Evolutionary conservation across 345 rosid species (phyloP).

Genomic region (Euphorbia pulcherrima): DNA sequence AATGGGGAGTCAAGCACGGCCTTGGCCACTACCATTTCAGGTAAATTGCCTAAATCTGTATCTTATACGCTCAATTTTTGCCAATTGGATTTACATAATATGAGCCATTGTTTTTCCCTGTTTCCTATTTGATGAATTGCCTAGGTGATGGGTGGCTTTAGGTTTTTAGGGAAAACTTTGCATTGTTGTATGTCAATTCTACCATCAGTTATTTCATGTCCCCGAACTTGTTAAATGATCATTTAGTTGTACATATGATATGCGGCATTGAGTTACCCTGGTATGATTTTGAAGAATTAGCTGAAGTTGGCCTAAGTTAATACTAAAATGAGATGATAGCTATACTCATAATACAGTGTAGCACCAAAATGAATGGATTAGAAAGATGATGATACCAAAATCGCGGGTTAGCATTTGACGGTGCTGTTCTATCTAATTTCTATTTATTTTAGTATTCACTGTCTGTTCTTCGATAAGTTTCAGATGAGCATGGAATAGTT

Average conservation of each 20-base stretch:
- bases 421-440: too few species aligned
- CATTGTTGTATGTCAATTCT: not conserved
- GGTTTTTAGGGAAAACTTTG: not conserved
- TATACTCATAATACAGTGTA: not conserved
- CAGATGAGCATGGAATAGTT: not conserved
- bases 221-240: not conserved
- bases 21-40: constrained; percentile 94
- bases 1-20: constrained; percentile 97
- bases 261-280: not conserved
- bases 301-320: not conserved
- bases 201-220: not conserved
- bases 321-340: not conserved
- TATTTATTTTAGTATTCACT: too few species aligned
- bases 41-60: constrained; percentile 29
- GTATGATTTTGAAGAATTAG: not conserved
- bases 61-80: not conserved
- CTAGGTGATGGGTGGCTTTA: not conserved
- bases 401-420: not conserved
- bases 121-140: not conserved
- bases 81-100: not conserved
- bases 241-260: not conserved
- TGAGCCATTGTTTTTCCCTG: not conserved
- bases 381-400: not conserved
- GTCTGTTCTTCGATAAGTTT: not conserved
- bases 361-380: not conserved